Conservation (phyloP, 306 rosid species). For the Dalbergia cultrata region DNA sequence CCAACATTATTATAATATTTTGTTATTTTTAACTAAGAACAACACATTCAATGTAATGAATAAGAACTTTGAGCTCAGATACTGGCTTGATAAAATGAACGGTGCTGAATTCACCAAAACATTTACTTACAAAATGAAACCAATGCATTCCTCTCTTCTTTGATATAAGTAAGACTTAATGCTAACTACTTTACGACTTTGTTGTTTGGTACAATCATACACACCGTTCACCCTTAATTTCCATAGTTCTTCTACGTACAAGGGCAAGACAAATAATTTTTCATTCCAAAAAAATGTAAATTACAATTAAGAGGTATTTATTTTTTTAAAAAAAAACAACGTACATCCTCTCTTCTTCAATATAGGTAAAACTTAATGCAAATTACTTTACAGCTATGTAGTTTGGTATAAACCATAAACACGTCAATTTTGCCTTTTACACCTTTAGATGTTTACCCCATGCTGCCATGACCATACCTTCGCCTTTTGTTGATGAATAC, state of each 20-base stretch:
- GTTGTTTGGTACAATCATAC: slow-evolving; percentile 3
- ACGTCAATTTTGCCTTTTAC: not conserved
- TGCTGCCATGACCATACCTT: slow-evolving; percentile 14
- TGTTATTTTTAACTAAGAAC: no score
- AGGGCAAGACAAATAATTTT: not conserved
- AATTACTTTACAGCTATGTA: slow-evolving; percentile 10
- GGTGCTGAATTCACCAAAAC: no score
- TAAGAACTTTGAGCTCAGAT: no score
- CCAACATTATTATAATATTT: not conserved
- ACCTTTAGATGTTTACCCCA: not conserved
- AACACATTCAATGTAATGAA: not conserved
- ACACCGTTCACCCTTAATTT: slow-evolving; percentile 27
- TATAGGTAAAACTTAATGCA: not conserved
- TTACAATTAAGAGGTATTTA: not conserved
- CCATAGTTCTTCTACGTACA: slow-evolving; percentile 26
- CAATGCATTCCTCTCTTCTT: not conserved
- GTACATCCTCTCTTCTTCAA: not conserved
- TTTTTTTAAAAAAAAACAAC: no score
- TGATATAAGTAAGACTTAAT: not conserved
- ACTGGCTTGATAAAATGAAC: no score
- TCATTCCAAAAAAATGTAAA: not conserved
- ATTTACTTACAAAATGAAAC: no score
- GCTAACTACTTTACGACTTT: not conserved
- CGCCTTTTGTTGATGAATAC: not conserved
- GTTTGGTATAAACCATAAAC: not conserved